Evolutionary conservation across 129 eudicot species (phyloP).

Genomic region (Centrapalus pauciflorus): DNA sequence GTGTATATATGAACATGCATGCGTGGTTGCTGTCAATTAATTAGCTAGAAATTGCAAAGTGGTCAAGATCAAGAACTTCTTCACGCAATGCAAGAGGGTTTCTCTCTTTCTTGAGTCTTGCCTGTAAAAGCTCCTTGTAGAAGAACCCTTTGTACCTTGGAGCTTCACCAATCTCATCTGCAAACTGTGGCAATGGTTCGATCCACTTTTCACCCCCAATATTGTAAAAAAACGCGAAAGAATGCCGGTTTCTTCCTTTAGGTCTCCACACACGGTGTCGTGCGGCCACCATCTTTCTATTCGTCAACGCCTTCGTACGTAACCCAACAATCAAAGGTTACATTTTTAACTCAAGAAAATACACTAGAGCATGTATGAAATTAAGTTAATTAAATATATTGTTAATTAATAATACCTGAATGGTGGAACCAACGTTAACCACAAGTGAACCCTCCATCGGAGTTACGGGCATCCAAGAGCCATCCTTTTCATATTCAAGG

Average conservation of each 20-base stretch:
- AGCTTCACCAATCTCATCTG: conserved; percentile 20
- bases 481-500: conserved; percentile 24
- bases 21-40: background rate
- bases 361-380: background rate
- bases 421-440: conserved; percentile 21
- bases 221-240: conserved; percentile 11
- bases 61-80: conserved; percentile 23
- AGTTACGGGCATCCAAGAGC: conserved; percentile 17
- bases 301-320: conserved; percentile 21
- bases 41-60: conserved; percentile 1
- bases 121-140: conserved; percentile 19
- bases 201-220: conserved; percentile 30
- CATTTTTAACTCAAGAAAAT: background rate
- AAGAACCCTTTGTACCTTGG: conserved; percentile 34
- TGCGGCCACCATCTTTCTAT: conserved; percentile 18
- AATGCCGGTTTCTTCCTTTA: conserved; percentile 18
- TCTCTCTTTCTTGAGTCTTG: conserved; percentile 13
- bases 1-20: too few species aligned
- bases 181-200: conserved; percentile 26
- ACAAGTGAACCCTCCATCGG: conserved; percentile 15
- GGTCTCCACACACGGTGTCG: conserved; percentile 21
- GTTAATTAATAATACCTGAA: conserved; percentile 20
- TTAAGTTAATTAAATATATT: background rate
- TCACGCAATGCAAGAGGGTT: conserved; percentile 4
- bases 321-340: background rate